Evolutionary conservation across 1,139 yeast species (phyloP).

Genomic region (Wickerhamomyces sp.): DNA sequence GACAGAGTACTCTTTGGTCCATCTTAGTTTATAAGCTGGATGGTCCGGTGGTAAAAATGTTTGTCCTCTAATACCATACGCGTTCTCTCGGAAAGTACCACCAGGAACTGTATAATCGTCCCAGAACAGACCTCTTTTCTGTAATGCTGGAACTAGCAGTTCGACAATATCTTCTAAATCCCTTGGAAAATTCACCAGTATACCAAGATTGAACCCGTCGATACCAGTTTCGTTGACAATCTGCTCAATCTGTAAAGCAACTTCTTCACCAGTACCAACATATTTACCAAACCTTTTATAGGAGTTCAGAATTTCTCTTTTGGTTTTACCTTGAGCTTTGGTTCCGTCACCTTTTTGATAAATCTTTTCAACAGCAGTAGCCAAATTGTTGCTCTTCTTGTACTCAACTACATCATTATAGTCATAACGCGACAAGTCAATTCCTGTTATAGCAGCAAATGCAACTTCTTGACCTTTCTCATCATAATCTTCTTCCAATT

Average conservation of each 20-base stretch:
- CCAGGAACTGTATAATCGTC: no score
- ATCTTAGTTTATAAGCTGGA: no score
- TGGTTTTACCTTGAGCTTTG: neutral
- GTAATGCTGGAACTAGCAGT: constrained; percentile 26
- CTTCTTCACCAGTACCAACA: constrained; percentile 30
- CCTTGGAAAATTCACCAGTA: constrained; percentile 24
- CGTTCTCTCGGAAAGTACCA: no score
- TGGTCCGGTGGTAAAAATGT: no score
- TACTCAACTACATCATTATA: neutral
- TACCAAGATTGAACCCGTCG: constrained; percentile 29
- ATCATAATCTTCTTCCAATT: neutral
- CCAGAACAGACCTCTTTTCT: no score
- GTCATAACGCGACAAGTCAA: constrained; percentile 30
- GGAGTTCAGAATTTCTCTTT: constrained; percentile 13
- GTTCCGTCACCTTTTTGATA: neutral
- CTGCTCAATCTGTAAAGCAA: constrained; percentile 26
- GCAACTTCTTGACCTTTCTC: constrained; percentile 35
- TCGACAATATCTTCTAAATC: constrained; percentile 27
- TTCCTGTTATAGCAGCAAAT: constrained; percentile 37
- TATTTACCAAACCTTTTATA: constrained; percentile 22
- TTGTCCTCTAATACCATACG: no score
- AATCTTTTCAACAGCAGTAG: neutral
- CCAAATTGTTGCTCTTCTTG: neutral
- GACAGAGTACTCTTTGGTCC: no score
- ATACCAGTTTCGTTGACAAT: constrained; percentile 26